Base-by-base conservation (phyloP, 1,284 basidiomycete genomes). In the Naganishia liquefaciens region DNA sequence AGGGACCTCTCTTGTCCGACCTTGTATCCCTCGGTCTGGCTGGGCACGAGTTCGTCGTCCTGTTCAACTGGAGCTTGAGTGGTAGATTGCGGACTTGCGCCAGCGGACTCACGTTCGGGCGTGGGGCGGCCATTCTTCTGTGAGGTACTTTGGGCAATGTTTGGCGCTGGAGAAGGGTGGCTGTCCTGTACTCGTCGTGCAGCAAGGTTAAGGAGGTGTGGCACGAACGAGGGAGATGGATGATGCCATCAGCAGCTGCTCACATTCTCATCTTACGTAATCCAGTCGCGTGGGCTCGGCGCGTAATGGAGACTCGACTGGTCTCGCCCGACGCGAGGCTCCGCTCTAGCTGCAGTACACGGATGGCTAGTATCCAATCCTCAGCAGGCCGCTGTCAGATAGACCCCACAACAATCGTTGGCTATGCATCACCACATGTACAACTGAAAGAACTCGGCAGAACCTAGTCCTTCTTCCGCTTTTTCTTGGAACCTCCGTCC, bases 1-100 rank as follows among this genome's bases (percentile, higher is more conserved):
- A 84, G 73, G 2, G 81, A 80, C 75, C 82, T 83, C 65, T 70
- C 70, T 68, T 79, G 72, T 0, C 76, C 77, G 64, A 80, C 77
- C 70, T 75, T 79, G 76, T 78, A 79, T 27, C 76, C 76, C 68
- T 78, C 74, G 46, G 78, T 79, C 68, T 65, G 57, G 46, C 57
- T 60, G 4, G 57, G 57, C 23, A 39, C 46, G 25, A 60, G 57
- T 30, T 60, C 57, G 57, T 60, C 57, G 37, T 60, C 57, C 57
- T 60, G 46, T 33, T 27, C 9, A 17, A 13, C 13, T 6, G 39
- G 33, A 19, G 19, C 27, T 53, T n/a, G 3, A 11, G n/a, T 9
- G 25, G 28, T 30, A 5, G 25, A 7, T 30, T 19, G n/a, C 1
- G 2, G 43, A 23, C 9, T 9, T 19, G 21, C 21, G 43, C n/a